Base-by-base conservation (phyloP, 176 grass and related monocot species). In the Triticum aestivum region DNA sequence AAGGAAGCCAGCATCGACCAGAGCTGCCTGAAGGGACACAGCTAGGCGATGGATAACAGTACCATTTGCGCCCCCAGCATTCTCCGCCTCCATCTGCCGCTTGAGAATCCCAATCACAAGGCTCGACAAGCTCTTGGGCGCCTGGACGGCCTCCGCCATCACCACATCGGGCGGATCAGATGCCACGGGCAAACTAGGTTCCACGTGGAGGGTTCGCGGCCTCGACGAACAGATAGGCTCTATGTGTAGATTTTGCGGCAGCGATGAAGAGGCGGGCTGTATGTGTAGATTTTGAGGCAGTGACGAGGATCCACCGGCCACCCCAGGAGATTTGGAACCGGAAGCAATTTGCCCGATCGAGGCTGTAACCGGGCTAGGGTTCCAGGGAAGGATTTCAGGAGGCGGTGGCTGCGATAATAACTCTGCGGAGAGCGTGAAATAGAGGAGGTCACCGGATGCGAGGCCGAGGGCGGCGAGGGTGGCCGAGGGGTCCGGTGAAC, bases 401-500 rank as follows among this genome's bases (percentile, higher is more conserved):
- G 85, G 68, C 37, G 85, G 52, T 4, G 72, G 42, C 34, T 65
- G 76, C 32, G 69, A 77, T 9, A 79, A 68, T 81, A 79, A 56
- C 0, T 75, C 24, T 0, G 88, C 88, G 23, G 84, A 87, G 18
- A 96, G 52, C 34, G 94, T 87, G 79, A 91, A 91, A 85, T 91
- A 94, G 6, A 98, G 33, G 77, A 96, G 92, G 49, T 99, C 97
- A 67, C 97, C 97, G 13, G 97, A 92, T 14, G 94, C 88, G 81
- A 99, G 79, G 6, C 97, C 97, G 68, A 99, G 85, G 34, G 90
- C 69, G 29, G 83, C 23, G 66, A 99, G 90, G 39, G 89, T 32
- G 62, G 91, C 88, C 11, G 68, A 56, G 47, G 85, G 78, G 66
- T 65, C 86, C 1, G 88, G 73, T 45, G 94, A 76, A 71, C 88